Conservation (phyloP, 2,329 filamentous ascomycete species). For the Colletotrichum cereale region DNA sequence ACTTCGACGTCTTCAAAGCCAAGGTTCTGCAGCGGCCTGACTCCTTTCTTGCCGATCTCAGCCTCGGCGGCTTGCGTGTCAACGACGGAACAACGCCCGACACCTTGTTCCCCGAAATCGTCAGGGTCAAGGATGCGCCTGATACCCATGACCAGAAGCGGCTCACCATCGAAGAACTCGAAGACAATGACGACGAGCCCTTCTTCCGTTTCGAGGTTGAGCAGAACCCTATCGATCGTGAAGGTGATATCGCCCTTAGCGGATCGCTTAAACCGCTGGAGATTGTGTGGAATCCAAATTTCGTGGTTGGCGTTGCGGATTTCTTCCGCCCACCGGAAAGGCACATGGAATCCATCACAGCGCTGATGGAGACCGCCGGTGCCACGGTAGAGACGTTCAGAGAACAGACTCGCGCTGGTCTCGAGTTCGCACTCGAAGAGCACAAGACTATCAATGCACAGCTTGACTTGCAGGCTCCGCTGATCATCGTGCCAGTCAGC, state of each 20-base stretch:
- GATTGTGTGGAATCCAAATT: conserved; percentile 96
- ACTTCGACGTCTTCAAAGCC: conserved; percentile 95
- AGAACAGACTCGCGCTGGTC: conserved; percentile 93
- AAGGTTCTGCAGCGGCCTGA: conserved; percentile 92
- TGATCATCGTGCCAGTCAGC: conserved; percentile 96
- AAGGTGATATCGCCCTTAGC: conserved; percentile 90
- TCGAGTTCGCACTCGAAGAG: conserved; percentile 96
- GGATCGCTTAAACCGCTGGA: conserved; percentile 96
- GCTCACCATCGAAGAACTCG: conserved; percentile 67
- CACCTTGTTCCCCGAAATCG: conserved; percentile 93
- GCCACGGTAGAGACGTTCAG: conserved; percentile 95
- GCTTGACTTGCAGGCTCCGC: conserved; percentile 91
- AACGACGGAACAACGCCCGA: conserved; percentile 96
- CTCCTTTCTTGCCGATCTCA: conserved; percentile 88
- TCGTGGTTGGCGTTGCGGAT: conserved; percentile 88
- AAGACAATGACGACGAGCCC: conserved; percentile 70
- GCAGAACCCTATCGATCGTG: conserved; percentile 92
- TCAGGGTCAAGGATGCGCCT: conserved; percentile 91
- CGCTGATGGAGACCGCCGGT: conserved; percentile 94
- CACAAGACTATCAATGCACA: conserved; percentile 99
- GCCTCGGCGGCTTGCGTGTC: conserved; percentile 90
- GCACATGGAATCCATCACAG: conserved; percentile 98
- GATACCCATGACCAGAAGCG: conserved; percentile 59
- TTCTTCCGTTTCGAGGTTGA: conserved; percentile 96
- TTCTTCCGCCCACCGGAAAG: conserved; percentile 97